A percentile compares a stretch with the other conserved stretches of the same genome.
Evolutionary conservation across 2,329 filamentous ascomycete species (phyloP).

Genomic region (Diaporthe sp.): DNA sequence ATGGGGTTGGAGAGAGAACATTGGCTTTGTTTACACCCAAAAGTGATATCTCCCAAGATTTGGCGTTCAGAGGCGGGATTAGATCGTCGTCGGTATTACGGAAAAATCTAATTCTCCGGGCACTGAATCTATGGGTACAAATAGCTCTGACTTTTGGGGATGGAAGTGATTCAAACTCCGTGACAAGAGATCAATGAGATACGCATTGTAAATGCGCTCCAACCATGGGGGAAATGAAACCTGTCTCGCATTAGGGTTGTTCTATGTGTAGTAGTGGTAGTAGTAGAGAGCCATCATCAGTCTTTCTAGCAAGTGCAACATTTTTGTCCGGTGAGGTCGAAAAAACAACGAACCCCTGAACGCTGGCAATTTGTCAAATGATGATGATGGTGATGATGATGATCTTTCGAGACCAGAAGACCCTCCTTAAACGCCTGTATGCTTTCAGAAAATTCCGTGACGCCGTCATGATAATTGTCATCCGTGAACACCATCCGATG

Average conservation of each 20-base stretch:
- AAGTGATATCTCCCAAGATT: slow-evolving; percentile 37
- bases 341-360: slow-evolving; percentile 34
- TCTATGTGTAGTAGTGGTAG: slow-evolving; percentile 38
- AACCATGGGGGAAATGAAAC: neutral
- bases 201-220: neutral
- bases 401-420: slow-evolving; percentile 34
- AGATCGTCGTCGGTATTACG: slow-evolving; percentile 36
- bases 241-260: slow-evolving; percentile 39
- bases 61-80: slow-evolving; percentile 39
- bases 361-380: slow-evolving; percentile 36
- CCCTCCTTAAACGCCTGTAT: slow-evolving; percentile 54
- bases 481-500: slow-evolving; percentile 44
- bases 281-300: slow-evolving; percentile 39
- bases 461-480: slow-evolving; percentile 42
- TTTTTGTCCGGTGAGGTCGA: slow-evolving; percentile 30
- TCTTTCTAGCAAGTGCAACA: slow-evolving; percentile 40
- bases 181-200: neutral
- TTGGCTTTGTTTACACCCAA: slow-evolving; percentile 34
- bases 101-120: slow-evolving; percentile 40
- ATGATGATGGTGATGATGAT: slow-evolving; percentile 31
- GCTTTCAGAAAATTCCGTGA: slow-evolving; percentile 43
- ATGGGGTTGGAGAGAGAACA: slow-evolving; percentile 24
- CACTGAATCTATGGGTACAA: slow-evolving; percentile 28
- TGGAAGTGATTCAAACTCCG: neutral
- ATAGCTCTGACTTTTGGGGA: neutral